Evolutionary conservation across 23 red algal genomes (phyloP).

Genomic region (Gracilariopsis chorda): DNA sequence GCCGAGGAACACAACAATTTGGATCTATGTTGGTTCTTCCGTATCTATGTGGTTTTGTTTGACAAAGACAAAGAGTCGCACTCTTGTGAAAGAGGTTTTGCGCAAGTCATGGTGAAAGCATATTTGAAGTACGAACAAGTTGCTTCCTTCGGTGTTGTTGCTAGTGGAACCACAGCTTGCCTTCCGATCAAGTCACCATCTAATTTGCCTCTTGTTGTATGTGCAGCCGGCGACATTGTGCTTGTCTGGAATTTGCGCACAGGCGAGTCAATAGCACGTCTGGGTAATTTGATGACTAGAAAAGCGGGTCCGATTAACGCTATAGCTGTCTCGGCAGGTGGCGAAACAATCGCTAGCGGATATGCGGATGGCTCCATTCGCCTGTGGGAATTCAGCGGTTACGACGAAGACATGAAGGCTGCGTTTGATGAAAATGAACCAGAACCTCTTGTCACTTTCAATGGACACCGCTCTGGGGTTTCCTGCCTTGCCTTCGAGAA

Average conservation of each 20-base stretch:
- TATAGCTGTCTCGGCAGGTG: conserved; percentile 6
- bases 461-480: conserved; percentile 59
- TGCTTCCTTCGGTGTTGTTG: conserved; percentile 58
- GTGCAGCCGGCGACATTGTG: conserved; percentile 62
- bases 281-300: conserved; percentile 28
- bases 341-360: conserved; percentile 53
- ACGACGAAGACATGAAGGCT: not conserved
- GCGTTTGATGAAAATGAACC: conserved; percentile 24
- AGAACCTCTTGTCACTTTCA: conserved; percentile 17
- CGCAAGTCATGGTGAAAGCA: conserved; percentile 45
- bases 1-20: no score
- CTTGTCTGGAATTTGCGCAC: conserved; percentile 64
- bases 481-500: conserved; percentile 41
- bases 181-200: not conserved
- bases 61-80: no score
- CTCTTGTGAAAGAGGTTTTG: not conserved
- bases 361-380: conserved; percentile 79
- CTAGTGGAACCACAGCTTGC: conserved; percentile 1
- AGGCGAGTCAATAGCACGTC: conserved; percentile 20
- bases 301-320: conserved; percentile 41
- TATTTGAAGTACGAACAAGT: conserved; percentile 72
- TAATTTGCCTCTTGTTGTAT: conserved; percentile 11
- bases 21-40: no score
- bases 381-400: conserved; percentile 10
- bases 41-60: no score